Percentiles rank a stretch among this genome's conserved stretches.
These are phyloP conservation scores for Trichoderma erinaceum DNA, from an alignment of 495 filamentous ascomycete genomes.

Conservation along the genomic window DNA sequence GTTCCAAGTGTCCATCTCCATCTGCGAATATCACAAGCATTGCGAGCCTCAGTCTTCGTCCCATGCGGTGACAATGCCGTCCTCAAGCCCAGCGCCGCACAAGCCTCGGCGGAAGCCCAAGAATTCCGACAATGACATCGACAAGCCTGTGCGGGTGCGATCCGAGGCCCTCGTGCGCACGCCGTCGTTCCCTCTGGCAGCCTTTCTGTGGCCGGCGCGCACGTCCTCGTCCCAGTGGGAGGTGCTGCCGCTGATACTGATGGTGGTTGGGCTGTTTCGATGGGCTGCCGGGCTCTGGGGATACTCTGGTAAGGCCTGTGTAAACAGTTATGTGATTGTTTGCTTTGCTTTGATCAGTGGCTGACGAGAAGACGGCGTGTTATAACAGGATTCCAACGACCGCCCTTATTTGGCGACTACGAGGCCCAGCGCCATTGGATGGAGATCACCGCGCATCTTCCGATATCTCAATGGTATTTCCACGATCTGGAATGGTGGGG, in stretches of 20 bases:
- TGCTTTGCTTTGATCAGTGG: not conserved
- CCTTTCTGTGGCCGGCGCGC: constrained; percentile 86
- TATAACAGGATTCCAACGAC: constrained; percentile 60
- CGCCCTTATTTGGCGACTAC: constrained; percentile 94
- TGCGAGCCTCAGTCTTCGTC: not conserved
- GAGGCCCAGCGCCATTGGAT: constrained; percentile 98
- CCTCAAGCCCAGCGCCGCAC: constrained; percentile 38
- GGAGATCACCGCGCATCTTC: constrained; percentile 86
- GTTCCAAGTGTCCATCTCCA: not conserved
- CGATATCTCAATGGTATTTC: constrained; percentile 92
- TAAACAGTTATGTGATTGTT: not conserved
- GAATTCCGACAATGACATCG: constrained; percentile 26
- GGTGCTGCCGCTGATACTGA: constrained; percentile 75
- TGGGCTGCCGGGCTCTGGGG: constrained; percentile 91
- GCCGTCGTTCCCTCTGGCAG: constrained; percentile 75
- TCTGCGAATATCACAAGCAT: not conserved
- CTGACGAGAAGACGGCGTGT: not conserved
- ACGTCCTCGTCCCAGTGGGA: constrained; percentile 88
- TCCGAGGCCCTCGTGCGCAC: constrained; percentile 33
- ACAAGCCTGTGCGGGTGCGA: constrained; percentile 13
- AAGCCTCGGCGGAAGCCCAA: constrained; percentile 47
- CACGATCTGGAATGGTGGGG: constrained; percentile 97
- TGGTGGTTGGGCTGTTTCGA: constrained; percentile 84
- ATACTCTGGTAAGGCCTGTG: constrained; percentile 67
- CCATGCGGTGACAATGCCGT: constrained; percentile 37